phyloP scores from a whole-genome alignment of 2,329 filamentous ascomycete species.

The Coleophoma eucalyptorum region DNA sequence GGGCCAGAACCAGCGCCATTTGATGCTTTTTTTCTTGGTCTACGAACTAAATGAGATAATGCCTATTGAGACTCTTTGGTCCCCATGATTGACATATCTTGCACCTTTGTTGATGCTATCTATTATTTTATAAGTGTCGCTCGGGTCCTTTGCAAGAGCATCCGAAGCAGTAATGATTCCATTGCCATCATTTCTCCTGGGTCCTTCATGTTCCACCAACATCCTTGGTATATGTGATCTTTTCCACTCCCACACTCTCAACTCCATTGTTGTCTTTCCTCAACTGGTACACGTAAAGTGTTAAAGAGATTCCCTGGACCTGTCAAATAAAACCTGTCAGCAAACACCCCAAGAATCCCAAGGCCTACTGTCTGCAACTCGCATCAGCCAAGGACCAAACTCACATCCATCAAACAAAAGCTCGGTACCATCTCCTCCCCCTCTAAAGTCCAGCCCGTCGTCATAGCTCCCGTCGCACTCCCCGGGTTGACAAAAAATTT shows the following conservation, averaged over 20 bases:
- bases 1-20: conserved; percentile 3
- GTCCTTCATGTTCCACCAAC: conserved; percentile 28
- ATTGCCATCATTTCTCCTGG: no score
- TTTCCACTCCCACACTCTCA: conserved; percentile 79
- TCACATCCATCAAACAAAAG: conserved; percentile 96
- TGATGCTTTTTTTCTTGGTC: conserved; percentile 10
- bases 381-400: conserved; percentile 33
- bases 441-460: conserved; percentile 52
- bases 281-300: conserved; percentile 89
- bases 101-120: neutral
- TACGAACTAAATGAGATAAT: conserved; percentile 21
- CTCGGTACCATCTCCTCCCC: conserved; percentile 79
- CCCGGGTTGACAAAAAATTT: conserved; percentile 71
- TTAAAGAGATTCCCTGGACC: conserved; percentile 95
- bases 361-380: neutral
- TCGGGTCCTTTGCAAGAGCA: no score
- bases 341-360: conserved; percentile 1
- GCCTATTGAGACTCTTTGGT: conserved; percentile 18
- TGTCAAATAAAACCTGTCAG: conserved; percentile 32
- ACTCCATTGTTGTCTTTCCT: conserved; percentile 72
- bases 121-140: neutral
- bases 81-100: neutral
- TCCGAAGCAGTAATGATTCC: no score
- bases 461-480: conserved; percentile 61
- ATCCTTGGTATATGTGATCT: conserved; percentile 81